Conservation (phyloP, 2,329 filamentous ascomycete genomes). For the Cercospora zeina region DNA sequence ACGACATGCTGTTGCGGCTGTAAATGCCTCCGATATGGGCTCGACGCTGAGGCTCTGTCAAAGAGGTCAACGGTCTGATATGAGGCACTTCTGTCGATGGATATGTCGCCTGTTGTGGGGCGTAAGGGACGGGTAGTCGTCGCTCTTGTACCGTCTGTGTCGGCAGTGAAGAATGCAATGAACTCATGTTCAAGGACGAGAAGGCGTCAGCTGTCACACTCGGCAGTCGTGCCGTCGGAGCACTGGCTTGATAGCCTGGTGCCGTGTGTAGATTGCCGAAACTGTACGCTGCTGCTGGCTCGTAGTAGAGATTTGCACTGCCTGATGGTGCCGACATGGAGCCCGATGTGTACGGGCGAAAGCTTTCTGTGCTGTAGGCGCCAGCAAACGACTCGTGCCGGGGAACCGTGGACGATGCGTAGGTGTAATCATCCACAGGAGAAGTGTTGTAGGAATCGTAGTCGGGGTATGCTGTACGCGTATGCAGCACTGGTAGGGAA, state of each 20-base stretch:
- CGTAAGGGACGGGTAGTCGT: constrained; percentile 37
- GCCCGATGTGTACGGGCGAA: constrained; percentile 34
- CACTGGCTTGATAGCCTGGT: constrained; percentile 23
- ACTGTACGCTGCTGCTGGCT: constrained; percentile 33
- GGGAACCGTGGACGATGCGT: constrained; percentile 28
- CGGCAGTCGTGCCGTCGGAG: constrained; percentile 30
- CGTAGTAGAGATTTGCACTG: constrained; percentile 34
- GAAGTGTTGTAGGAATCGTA: constrained; percentile 37
- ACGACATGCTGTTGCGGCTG: constrained; percentile 38
- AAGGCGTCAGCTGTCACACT: constrained; percentile 35
- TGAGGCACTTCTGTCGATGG: constrained; percentile 29
- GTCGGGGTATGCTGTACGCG: constrained; percentile 33
- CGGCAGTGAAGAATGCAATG: constrained; percentile 40
- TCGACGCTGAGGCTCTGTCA: constrained; percentile 29
- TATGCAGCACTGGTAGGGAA: constrained; percentile 31
- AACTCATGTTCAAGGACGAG: constrained; percentile 41
- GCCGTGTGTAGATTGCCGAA: constrained; percentile 34
- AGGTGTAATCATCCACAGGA: constrained; percentile 36
- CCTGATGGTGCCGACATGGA: constrained; percentile 33
- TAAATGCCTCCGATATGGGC: constrained; percentile 35
- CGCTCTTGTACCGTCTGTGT: constrained; percentile 37
- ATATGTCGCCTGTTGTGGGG: constrained; percentile 26
- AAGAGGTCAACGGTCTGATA: constrained; percentile 32
- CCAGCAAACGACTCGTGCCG: constrained; percentile 35
- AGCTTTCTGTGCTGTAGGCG: constrained; percentile 33